These are phyloP conservation scores for Ophiostoma pallidulum DNA, from an alignment of 2,329 filamentous ascomycete genomes.

Conservation along the genomic window DNA sequence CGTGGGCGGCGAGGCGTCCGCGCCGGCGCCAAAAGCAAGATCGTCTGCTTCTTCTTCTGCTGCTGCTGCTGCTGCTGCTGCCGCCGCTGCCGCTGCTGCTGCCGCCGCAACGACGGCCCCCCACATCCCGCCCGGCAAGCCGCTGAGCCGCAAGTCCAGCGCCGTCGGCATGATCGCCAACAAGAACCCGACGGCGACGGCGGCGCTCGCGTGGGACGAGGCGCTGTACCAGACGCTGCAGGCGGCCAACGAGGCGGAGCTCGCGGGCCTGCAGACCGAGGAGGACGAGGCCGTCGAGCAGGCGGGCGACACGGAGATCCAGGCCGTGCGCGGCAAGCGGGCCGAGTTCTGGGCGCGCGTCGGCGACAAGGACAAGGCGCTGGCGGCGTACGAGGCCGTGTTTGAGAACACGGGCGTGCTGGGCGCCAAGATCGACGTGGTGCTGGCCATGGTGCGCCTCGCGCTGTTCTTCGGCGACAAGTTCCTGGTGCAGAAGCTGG, in stretches of 20 bases:
- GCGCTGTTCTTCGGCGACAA: constrained; percentile 95
- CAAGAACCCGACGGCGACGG: constrained; percentile 52
- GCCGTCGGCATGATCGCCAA: constrained; percentile 67
- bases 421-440: constrained; percentile 93
- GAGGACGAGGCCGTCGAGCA: constrained; percentile 92
- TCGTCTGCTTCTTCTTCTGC: too few species aligned
- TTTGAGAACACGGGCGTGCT: constrained; percentile 97
- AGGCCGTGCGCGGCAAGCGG: constrained; percentile 84
- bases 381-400: constrained; percentile 82
- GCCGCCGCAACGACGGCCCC: constrained; percentile 12
- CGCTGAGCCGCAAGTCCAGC: constrained; percentile 59
- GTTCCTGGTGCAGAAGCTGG: constrained; percentile 81
- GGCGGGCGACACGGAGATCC: constrained; percentile 90
- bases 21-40: constrained; percentile 5
- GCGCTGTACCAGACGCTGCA: constrained; percentile 68
- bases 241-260: constrained; percentile 67
- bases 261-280: constrained; percentile 70
- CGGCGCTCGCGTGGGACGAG: constrained; percentile 85
- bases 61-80: too few species aligned
- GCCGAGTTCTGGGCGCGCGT: constrained; percentile 95
- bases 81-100: background rate
- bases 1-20: constrained; percentile 51
- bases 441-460: constrained; percentile 91
- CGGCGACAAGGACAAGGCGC: constrained; percentile 95
- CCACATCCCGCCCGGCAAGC: constrained; percentile 31